Percentiles rank a stretch among this genome's conserved stretches.
Conservation (phyloP, 129 eudicot genomes). For the Flaveria sonorensis region DNA sequence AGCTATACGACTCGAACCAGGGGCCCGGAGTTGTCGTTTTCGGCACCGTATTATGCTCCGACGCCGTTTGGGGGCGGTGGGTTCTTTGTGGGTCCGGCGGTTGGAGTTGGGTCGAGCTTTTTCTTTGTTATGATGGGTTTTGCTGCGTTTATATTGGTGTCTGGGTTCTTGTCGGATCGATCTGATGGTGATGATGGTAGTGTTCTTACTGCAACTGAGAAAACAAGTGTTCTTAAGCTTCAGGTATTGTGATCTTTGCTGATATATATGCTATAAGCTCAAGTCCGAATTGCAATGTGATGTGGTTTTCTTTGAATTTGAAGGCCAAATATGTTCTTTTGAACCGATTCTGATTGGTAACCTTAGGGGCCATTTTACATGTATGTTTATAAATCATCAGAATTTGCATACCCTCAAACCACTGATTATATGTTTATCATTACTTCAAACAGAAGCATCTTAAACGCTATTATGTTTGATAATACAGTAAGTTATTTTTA, state of each 20-base stretch:
- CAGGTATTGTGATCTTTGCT: constrained; percentile 54
- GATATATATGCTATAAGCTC: too few species aligned
- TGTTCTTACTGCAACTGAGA: constrained; percentile 78
- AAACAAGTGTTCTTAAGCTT: constrained; percentile 85
- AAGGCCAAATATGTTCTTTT: background rate
- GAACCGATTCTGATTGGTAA: background rate
- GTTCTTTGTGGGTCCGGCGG: constrained; percentile 69
- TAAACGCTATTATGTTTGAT: background rate
- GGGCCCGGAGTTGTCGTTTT: constrained; percentile 45
- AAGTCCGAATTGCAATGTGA: background rate
- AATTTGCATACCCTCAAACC: background rate
- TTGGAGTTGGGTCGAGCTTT: constrained; percentile 73
- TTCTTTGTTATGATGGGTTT: constrained; percentile 58
- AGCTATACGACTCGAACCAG: constrained; percentile 46
- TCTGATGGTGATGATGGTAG: constrained; percentile 58
- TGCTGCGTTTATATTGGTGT: constrained; percentile 79
- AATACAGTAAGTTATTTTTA: background rate
- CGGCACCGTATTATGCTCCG: constrained; percentile 75
- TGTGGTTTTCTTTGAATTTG: background rate
- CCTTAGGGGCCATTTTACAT: background rate
- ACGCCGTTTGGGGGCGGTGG: constrained; percentile 83
- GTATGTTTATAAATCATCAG: background rate
- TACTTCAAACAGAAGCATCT: background rate
- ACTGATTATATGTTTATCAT: background rate
- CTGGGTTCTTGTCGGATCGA: constrained; percentile 76